Evolutionary conservation across 352 stramenopile species (phyloP), one percentile per base, ranked within the genome.

Genomic region (Blastocystis sp.): DNA sequence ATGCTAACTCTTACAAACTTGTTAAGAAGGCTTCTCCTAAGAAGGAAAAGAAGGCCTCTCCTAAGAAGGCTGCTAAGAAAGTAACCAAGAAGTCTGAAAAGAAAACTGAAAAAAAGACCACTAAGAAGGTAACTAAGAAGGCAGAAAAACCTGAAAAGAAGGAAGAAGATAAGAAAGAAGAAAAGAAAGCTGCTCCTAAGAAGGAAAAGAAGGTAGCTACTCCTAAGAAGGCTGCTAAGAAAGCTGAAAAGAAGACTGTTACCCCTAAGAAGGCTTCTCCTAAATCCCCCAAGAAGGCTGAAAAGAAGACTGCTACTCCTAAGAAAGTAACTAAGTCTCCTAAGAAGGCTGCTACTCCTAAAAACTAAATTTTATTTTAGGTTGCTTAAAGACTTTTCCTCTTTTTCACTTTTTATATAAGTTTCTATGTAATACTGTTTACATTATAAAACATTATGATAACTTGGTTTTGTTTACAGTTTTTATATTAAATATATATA

Each of bases 1-100:
- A 62, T 19, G 41, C 24, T 19, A 62, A 62, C 52, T 62, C 52
- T 10, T 62, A 62, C 31, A 46, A 41, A 35, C 27, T 62, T 13
- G 46, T 56, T 9, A n/a, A n/a, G n/a, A n/a, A n/a, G n/a, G n/a
- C n/a, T n/a, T n/a, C n/a, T n/a, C 31, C 31, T 2, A 2, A 42
- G 4, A 18, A n/a, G 2, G 3, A n/a, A 3, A 0, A 47, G 46
- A 21, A 23, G 7, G 28, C 18, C 30, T 42, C 10, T 10, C 39
- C 21, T 7, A 48, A 54, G 19, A 62, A 52, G 21, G 9, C 21
- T 5, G 11, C 18, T 5, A 9, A 13, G 4, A 62, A 62, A 42
- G n/a, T n/a, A n/a, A n/a, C n/a, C n/a, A n/a, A n/a, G n/a, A n/a
- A n/a, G n/a, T n/a, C n/a, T n/a, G 30, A 43, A 34, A 18, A 55